Evolutionary conservation across 148 eudicot genomes (phyloP), one percentile per base, ranked within the genome.

Genomic region (Rhododendron molle): DNA sequence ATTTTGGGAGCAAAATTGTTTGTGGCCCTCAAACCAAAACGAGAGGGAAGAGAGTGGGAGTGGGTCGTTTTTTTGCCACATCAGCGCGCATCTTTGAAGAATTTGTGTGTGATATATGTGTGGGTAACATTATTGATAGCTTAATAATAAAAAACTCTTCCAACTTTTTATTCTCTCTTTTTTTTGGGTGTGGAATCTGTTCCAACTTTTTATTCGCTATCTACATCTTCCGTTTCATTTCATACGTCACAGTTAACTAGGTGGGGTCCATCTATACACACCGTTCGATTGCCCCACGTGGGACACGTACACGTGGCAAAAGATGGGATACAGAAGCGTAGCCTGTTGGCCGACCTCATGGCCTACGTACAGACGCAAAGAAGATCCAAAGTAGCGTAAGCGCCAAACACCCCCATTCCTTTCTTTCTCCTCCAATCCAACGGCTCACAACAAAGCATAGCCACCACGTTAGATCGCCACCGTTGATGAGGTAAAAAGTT

Each of bases 361-460:
- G 30, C 43, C 44, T 60, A 30, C 82, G 49, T 80, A 85, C 18
- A 73, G 87, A 86, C 87, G 87, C 87, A 86, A 86, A 67, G 81
- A 85, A 85, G 84, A 85, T 81, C 69, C 87, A 52, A 85, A 81
- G 83, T 79, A 85, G 65, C 87, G 83, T 85, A 85, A 80, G 87
- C 87, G 83, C 87, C 83, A 85, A 80, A 65, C 36, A 71, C 76
- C 36, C 36, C 74, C 74, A 26, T 13, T 62, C 12, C 34, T 10
- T 60, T 58, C 73, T 58, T 43, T 54, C 65, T 54, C 83, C 72
- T 60, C 83, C 12, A 30, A 82, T 82, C 84, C 9, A 47, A 82
- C 84, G 76, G 84, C 5, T 1, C 52, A 12, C 1, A 65, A 82
- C 4, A 20, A 82, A 15, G 52, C 36, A 23, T 38, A 44, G 76